Evolutionary conservation across 805 yeast genomes (phyloP).

Genomic region (Nakazawaea wyomingensis): DNA sequence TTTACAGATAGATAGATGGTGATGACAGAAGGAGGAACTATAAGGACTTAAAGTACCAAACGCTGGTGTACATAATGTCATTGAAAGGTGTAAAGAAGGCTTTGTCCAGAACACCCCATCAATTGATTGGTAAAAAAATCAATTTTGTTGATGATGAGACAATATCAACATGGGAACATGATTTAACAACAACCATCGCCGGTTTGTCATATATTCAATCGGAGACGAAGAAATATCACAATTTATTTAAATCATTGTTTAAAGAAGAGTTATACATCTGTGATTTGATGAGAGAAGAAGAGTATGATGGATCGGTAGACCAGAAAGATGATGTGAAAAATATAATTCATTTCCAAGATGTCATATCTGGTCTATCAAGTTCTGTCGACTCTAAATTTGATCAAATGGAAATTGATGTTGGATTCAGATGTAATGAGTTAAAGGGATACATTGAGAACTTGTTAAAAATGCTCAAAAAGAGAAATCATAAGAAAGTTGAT

Average conservation of each 20-base stretch:
- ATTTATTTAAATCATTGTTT: conserved; percentile 23
- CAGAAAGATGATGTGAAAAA: conserved; percentile 26
- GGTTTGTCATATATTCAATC: conserved; percentile 36
- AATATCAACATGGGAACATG: conserved; percentile 38
- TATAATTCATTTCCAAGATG: conserved; percentile 23
- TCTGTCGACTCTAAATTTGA: conserved; percentile 20
- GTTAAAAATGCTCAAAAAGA: conserved; percentile 36
- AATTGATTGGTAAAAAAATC: conserved; percentile 26
- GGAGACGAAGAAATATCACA: conserved; percentile 26
- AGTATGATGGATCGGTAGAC: conserved; percentile 16
- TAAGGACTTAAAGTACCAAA: neutral
- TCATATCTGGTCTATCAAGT: conserved; percentile 21
- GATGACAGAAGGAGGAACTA: neutral
- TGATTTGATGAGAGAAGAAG: conserved; percentile 22
- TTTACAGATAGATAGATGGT: too few species aligned
- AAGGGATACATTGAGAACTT: conserved; percentile 29
- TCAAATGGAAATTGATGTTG: conserved; percentile 23
- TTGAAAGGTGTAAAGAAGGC: conserved; percentile 31
- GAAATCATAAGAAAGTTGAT: conserved; percentile 39
- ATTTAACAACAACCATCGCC: conserved; percentile 33
- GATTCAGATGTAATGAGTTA: conserved; percentile 35
- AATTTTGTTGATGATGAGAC: conserved; percentile 31
- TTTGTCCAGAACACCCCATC: conserved; percentile 30
- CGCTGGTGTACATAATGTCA: conserved; percentile 18
- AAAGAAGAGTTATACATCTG: conserved; percentile 19